phyloP scores from a whole-genome alignment of 2,329 filamentous ascomycete species.

The Cercospora sp. region DNA sequence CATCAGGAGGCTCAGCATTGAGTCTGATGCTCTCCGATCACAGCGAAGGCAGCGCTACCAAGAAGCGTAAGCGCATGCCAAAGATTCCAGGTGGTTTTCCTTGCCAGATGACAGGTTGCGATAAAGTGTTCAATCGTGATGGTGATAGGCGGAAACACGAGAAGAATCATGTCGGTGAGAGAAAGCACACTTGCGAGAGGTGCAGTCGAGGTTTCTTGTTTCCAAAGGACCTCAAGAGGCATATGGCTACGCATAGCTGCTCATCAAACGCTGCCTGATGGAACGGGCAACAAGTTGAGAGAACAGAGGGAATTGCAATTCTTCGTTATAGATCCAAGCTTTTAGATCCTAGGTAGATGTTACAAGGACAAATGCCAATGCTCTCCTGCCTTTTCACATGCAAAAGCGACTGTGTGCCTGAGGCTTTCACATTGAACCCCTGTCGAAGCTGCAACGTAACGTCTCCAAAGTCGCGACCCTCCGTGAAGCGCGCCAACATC shows the following conservation, averaged over 20 bases:
- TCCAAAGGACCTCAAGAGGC: slow-evolving; percentile 23
- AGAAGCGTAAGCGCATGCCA: slow-evolving; percentile 21
- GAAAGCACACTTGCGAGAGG: slow-evolving; percentile 17
- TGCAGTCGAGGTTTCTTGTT: slow-evolving; percentile 20
- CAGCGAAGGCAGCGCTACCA: slow-evolving; percentile 17
- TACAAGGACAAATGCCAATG: not conserved
- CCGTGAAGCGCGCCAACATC: not conserved
- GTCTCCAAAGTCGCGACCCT: slow-evolving; percentile 6
- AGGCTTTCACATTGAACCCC: slow-evolving; percentile 1
- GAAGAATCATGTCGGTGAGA: slow-evolving; percentile 20
- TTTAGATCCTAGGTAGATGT: not conserved
- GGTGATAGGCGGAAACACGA: slow-evolving; percentile 25
- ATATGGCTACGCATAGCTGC: slow-evolving; percentile 14
- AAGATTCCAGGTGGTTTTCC: slow-evolving; percentile 19
- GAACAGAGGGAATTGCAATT: not conserved
- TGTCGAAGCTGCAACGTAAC: slow-evolving; percentile 9
- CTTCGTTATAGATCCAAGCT: not conserved
- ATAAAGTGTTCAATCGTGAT: slow-evolving; percentile 22
- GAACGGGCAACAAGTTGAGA: not conserved
- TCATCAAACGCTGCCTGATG: not conserved
- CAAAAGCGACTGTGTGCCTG: not conserved
- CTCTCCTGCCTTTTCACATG: not conserved
- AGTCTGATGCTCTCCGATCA: slow-evolving; percentile 16
- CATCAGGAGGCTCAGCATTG: slow-evolving; percentile 15
- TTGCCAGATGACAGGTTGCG: slow-evolving; percentile 14